Base-by-base conservation (phyloP, 148 eudicot genomes). In the Agrostemma githago region DNA sequence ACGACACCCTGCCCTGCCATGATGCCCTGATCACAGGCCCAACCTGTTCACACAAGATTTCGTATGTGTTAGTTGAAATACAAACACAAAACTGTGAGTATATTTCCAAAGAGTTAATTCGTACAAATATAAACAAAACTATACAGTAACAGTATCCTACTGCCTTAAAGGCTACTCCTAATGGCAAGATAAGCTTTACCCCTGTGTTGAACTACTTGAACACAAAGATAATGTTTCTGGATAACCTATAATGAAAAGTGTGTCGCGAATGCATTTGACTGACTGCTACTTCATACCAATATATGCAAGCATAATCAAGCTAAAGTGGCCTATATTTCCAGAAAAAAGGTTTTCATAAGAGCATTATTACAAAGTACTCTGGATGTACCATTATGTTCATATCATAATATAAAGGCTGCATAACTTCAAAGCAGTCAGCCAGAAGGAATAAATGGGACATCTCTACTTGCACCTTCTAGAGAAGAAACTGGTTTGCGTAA, bases 41-140 rank as follows among this genome's bases (percentile, higher is more conserved):
- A 26, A 70, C 82, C 82, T 79, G 78, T 58, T 76, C 38, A 70
- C 5, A 62, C 46, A 68, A 19, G 16, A 38, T 3, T 34, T 5
- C 53, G 34, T 26, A 20, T 7, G 5, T 66, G 51, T 61, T 40
- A 61, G 16, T 19, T 1, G 69, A 8, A 38, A 43, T 58, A 26
- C 20, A 17, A 16, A 40, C 39, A 12, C 7, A 21, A 8, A 8
- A 3, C 61, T 58, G 19, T 58, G 61, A 14, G 58, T 43, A 7
- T 26, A 26, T 26, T 26, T 26, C 34, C 34, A 26, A 53, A 53
- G 58, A 53, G 12, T 53, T 53, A 53, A 43, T 2, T 43, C 8
- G 46, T 4, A 43, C 8, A 26, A n/a, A n/a, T n/a, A n/a, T 48
- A 48, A 48, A 11, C 14, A 8, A 3, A 9, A 9, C 54, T 48